These are phyloP conservation scores for Avena sativa DNA, from an alignment of 176 grass and related monocot genomes.

Conservation along the genomic window DNA sequence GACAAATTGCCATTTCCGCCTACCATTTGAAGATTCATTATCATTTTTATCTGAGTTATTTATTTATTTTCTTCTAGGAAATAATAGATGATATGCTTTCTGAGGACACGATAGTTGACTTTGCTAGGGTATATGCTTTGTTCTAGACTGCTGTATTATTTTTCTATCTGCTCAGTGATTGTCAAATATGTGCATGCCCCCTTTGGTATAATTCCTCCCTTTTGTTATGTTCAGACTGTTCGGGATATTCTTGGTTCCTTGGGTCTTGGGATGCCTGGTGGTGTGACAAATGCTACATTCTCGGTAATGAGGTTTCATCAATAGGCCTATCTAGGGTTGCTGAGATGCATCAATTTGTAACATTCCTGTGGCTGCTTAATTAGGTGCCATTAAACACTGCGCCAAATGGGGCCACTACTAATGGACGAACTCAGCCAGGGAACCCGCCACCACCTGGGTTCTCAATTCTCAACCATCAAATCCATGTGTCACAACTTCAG, in stretches of 20 bases:
- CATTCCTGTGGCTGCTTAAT: slow-evolving; percentile 41
- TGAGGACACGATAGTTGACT: slow-evolving; percentile 32
- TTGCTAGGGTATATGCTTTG: slow-evolving; percentile 37
- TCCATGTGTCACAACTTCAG: slow-evolving; percentile 71
- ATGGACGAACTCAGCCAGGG: slow-evolving; percentile 61
- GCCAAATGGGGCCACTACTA: slow-evolving; percentile 65
- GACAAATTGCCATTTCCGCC: not conserved
- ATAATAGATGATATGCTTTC: slow-evolving; percentile 36
- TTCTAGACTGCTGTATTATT: slow-evolving; percentile 29
- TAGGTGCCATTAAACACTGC: slow-evolving; percentile 58
- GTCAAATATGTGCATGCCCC: not conserved
- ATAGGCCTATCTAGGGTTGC: slow-evolving; percentile 5
- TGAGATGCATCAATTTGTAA: slow-evolving; percentile 26
- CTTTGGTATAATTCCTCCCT: slow-evolving; percentile 9
- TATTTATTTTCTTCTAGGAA: slow-evolving; percentile 39
- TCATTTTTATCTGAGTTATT: slow-evolving; percentile 11
- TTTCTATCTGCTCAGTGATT: slow-evolving; percentile 15
- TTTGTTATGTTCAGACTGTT: slow-evolving; percentile 65
- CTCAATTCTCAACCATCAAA: slow-evolving; percentile 70
- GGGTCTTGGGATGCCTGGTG: slow-evolving; percentile 54
- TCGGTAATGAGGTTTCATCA: slow-evolving; percentile 45
- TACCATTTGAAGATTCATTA: slow-evolving; percentile 7
- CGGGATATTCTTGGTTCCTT: slow-evolving; percentile 72
- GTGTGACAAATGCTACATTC: slow-evolving; percentile 54
- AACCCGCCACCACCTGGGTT: slow-evolving; percentile 66